phyloP scores from a whole-genome alignment of 2,329 filamentous ascomycete genomes.

The Waltergamsia citrina region DNA sequence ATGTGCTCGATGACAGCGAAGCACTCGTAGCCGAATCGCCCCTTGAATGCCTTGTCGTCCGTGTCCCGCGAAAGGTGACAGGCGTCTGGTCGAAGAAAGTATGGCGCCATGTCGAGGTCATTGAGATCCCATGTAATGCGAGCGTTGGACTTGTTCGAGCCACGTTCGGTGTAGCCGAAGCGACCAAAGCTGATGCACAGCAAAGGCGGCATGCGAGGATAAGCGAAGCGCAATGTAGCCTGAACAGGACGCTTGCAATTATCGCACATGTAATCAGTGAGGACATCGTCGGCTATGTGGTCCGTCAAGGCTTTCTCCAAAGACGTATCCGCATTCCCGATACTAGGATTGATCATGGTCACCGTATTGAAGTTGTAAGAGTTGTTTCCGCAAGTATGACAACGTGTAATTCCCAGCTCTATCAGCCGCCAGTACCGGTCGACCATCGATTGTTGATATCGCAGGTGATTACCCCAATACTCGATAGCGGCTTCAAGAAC shows the following conservation, averaged over 20 bases:
- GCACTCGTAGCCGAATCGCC: slow-evolving; percentile 69
- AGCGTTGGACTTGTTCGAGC: slow-evolving; percentile 56
- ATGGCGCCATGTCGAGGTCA: slow-evolving; percentile 46
- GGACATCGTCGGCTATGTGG: slow-evolving; percentile 57
- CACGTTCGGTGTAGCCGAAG: slow-evolving; percentile 24
- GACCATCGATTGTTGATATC: slow-evolving; percentile 65
- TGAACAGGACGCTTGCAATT: slow-evolving; percentile 59
- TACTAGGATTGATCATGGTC: slow-evolving; percentile 44
- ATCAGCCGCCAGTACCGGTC: slow-evolving; percentile 73
- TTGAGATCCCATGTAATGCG: slow-evolving; percentile 70
- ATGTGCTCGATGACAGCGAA: slow-evolving; percentile 78
- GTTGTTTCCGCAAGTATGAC: slow-evolving; percentile 46
- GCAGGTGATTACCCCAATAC: slow-evolving; percentile 65
- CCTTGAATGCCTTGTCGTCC: slow-evolving; percentile 29
- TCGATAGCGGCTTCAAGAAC: slow-evolving; percentile 51
- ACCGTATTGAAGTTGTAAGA: slow-evolving; percentile 32
- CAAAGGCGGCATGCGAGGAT: slow-evolving; percentile 71
- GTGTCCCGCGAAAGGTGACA: slow-evolving; percentile 4
- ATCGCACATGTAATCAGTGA: slow-evolving; percentile 66
- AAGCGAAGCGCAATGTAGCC: slow-evolving; percentile 60
- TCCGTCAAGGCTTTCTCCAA: slow-evolving; percentile 58
- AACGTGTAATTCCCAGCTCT: slow-evolving; percentile 62
- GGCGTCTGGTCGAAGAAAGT: slow-evolving; percentile 27
- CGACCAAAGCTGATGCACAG: slow-evolving; percentile 70
- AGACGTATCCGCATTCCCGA: slow-evolving; percentile 21